Conservation (phyloP, 2,329 filamentous ascomycete genomes). For the Tolypocladium tropicale region DNA sequence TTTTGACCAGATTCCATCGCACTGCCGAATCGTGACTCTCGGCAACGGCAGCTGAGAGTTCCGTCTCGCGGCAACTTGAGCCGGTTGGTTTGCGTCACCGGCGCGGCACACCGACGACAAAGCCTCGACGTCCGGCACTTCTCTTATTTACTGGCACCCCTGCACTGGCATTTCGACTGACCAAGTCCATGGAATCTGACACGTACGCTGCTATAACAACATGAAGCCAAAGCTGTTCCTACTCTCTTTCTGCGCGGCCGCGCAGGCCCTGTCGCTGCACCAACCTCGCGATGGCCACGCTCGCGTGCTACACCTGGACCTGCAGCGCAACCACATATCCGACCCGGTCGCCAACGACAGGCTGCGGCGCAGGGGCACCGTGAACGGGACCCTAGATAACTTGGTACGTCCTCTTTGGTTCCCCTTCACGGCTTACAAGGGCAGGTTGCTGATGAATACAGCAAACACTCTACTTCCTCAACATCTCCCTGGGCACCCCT, state of each 20-base stretch:
- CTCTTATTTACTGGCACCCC: not conserved
- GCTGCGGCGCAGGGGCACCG: slow-evolving; percentile 27
- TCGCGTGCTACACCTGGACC: slow-evolving; percentile 35
- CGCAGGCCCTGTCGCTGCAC: slow-evolving; percentile 14
- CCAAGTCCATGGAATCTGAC: not conserved
- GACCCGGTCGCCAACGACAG: slow-evolving; percentile 35
- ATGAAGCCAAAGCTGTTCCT: slow-evolving; percentile 27
- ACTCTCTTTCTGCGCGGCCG: slow-evolving; percentile 3
- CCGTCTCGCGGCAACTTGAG: not conserved
- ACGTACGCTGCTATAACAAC: slow-evolving; percentile 4
- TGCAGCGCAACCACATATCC: slow-evolving; percentile 23
- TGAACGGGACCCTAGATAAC: slow-evolving; percentile 42
- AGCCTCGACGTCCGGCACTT: not conserved
- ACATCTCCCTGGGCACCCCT: slow-evolving; percentile 53
- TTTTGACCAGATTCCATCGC: not conserved
- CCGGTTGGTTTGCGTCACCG: not conserved
- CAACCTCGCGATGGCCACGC: slow-evolving; percentile 21
- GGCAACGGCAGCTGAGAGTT: not conserved
- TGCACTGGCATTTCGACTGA: not conserved
- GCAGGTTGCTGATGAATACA: slow-evolving; percentile 11
- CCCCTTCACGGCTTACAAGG: not conserved
- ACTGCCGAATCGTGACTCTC: not conserved
- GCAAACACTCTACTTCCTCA: slow-evolving; percentile 56
- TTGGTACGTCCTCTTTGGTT: slow-evolving; percentile 25
- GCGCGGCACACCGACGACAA: not conserved